phyloP scores from a whole-genome alignment of 306 rosid species.

The Sechiopsis laciniata region DNA sequence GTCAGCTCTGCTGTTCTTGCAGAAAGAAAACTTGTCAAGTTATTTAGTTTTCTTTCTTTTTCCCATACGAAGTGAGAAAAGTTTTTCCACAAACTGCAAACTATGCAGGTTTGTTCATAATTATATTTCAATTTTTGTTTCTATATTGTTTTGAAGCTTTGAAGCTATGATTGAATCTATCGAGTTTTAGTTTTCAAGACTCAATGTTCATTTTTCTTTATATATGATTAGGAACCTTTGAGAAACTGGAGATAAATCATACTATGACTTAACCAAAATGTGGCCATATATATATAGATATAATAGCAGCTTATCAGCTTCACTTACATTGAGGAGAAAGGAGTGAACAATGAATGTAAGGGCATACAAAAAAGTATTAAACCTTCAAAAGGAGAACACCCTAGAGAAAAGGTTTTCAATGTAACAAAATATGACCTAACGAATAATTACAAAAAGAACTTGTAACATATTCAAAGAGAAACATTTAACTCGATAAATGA shows the following conservation, averaged over 20 bases:
- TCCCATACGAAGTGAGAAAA: background rate
- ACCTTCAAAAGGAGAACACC: no score
- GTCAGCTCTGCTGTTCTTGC: background rate
- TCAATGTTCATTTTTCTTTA: background rate
- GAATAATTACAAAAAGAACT: no score
- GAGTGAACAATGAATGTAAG: no score
- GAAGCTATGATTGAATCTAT: conserved; percentile 2
- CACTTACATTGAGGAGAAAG: no score
- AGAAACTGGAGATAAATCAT: background rate
- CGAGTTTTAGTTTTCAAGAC: background rate
- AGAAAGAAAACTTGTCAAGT: background rate
- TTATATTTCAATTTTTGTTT: background rate
- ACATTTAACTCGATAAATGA: no score
- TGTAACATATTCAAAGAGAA: no score
- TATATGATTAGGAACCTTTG: background rate
- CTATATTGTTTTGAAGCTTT: background rate
- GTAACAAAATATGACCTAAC: no score
- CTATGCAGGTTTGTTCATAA: conserved; percentile 10
- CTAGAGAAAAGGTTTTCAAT: no score
- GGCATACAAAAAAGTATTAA: no score
- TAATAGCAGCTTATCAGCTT: no score
- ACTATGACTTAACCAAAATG: no score
- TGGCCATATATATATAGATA: no score
- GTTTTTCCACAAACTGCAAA: conserved; percentile 12
- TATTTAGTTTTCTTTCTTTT: conserved; percentile 11